A percentile compares a stretch with the other conserved stretches of the same genome.
Conservation (phyloP, 345 rosid genomes). For the Eucalyptus melliodora region DNA sequence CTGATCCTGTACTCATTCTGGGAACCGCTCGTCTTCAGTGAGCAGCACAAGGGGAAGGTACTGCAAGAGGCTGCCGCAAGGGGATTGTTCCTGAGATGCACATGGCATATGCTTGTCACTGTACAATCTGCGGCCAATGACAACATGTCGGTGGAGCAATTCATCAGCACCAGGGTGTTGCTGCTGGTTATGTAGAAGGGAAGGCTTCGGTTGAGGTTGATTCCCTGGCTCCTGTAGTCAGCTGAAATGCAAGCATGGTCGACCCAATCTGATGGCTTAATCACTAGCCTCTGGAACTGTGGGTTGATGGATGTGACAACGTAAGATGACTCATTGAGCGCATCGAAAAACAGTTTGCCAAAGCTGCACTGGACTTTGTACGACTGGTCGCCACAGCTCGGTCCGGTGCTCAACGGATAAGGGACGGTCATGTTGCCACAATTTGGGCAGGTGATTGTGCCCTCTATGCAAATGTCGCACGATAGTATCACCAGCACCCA, state of each 20-base stretch:
- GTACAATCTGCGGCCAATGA: conserved; percentile 29
- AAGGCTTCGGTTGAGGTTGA: conserved; percentile 18
- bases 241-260: conserved; percentile 17
- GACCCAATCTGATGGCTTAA: conserved; percentile 16
- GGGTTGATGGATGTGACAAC: conserved; percentile 32
- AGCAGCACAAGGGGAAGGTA: conserved; percentile 30
- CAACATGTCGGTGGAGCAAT: conserved; percentile 25
- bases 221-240: conserved; percentile 23
- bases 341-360: neutral
- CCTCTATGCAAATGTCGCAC: neutral
- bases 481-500: neutral
- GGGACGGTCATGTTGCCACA: conserved; percentile 15
- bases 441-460: neutral
- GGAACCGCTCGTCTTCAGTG: conserved; percentile 19
- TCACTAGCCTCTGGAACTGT: conserved; percentile 10
- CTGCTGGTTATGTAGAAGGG: conserved; percentile 37
- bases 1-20: conserved; percentile 19
- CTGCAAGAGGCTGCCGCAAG: conserved; percentile 7
- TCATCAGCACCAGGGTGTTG: conserved; percentile 40
- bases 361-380: conserved; percentile 9
- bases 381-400: conserved; percentile 11
- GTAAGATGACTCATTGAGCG: conserved; percentile 18
- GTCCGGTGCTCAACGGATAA: conserved; percentile 5
- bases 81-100: conserved; percentile 19
- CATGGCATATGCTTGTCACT: conserved; percentile 29